Percentiles rank a stretch among this genome's conserved stretches.
Conservation (phyloP, 495 filamentous ascomycete species). For the Beverwykella pulmonaria region DNA sequence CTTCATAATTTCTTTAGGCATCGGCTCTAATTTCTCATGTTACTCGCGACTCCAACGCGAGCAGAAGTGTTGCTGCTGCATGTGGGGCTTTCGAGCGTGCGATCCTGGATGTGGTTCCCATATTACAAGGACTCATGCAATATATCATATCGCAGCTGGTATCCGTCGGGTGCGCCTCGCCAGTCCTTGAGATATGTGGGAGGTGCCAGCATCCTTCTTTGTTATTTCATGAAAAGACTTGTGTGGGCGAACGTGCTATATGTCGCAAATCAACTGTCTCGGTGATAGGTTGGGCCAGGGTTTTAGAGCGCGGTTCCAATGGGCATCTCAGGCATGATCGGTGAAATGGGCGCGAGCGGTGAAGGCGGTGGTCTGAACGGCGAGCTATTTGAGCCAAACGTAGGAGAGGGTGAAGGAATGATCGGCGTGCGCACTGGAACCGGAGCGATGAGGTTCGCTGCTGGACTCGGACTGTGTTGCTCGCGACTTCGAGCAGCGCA, state of each 20-base stretch:
- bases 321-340: not conserved
- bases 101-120: not conserved
- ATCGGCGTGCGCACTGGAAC: constrained; percentile 20
- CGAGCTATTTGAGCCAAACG: constrained; percentile 4
- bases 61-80: not conserved
- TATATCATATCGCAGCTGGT: not conserved
- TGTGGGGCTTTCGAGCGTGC: not conserved
- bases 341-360: constrained; percentile 15
- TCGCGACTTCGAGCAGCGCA: not conserved
- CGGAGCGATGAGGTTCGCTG: constrained; percentile 18
- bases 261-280: not conserved
- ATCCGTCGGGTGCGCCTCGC: not conserved
- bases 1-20: not conserved
- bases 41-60: not conserved
- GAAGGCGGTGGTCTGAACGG: constrained; percentile 12
- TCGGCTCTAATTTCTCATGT: not conserved
- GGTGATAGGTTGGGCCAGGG: not conserved
- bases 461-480: constrained; percentile 15
- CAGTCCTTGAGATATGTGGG: not conserved
- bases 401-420: constrained; percentile 30
- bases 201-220: not conserved
- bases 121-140: not conserved
- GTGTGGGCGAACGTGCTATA: not conserved
- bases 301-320: not conserved
- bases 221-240: not conserved